phyloP scores from a whole-genome alignment of 2,329 filamentous ascomycete species.

The Colletotrichum karsti region DNA sequence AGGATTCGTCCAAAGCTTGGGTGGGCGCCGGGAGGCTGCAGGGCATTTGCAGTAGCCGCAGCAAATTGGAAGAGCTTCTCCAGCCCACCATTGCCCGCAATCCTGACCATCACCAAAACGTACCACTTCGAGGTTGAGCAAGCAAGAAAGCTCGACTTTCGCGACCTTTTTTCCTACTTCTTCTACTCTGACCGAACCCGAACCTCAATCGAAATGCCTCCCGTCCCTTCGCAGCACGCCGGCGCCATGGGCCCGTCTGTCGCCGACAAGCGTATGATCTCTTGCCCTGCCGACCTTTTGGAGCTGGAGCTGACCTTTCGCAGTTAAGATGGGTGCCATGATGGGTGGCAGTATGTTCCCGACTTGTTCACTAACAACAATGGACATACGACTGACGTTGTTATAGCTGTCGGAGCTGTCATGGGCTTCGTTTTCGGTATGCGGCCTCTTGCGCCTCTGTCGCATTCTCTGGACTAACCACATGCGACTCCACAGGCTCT shows the following conservation, averaged over 20 bases:
- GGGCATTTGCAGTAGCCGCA: neutral
- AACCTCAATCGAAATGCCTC: neutral
- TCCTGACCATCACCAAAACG: neutral
- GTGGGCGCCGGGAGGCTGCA: constrained; percentile 3
- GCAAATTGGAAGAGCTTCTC: constrained; percentile 26
- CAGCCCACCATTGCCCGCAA: constrained; percentile 17
- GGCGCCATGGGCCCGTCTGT: constrained; percentile 57
- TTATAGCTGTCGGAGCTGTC: constrained; percentile 87
- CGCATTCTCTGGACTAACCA: neutral
- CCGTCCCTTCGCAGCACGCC: constrained; percentile 43
- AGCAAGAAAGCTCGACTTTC: neutral
- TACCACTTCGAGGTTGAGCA: constrained; percentile 2
- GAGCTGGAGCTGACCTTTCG: constrained; percentile 33
- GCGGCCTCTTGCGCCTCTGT: constrained; percentile 33
- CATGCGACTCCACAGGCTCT: constrained; percentile 65
- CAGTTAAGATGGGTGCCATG: constrained; percentile 98
- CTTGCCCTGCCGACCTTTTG: neutral
- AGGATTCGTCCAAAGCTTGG: constrained; percentile 18
- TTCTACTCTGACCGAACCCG: neutral
- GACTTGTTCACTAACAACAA: neutral
- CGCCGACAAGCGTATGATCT: constrained; percentile 61
- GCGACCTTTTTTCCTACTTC: neutral
- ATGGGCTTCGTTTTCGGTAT: constrained; percentile 98
- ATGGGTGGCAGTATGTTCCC: constrained; percentile 91
- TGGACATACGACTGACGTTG: constrained; percentile 39